Conservation (phyloP, 805 yeast species). For the Saccharomyces eubayanus region DNA sequence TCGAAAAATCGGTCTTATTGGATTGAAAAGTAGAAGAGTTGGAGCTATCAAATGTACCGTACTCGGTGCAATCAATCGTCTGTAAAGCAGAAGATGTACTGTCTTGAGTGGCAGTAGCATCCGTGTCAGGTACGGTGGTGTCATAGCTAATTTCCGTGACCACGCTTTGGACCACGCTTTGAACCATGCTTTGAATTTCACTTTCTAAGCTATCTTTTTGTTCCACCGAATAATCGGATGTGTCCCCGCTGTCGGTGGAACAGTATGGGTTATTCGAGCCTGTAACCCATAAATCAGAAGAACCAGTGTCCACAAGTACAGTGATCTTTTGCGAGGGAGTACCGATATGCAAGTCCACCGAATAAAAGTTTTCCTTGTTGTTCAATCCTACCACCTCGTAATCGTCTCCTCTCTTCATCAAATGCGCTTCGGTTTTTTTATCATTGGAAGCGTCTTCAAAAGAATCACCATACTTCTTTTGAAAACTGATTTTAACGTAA, state of each 20-base stretch:
- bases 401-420: constrained; percentile 9
- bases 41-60: constrained; percentile 34
- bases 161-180: neutral
- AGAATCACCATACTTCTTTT: constrained; percentile 15
- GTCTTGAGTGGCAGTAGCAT: neutral
- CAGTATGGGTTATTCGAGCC: constrained; percentile 31
- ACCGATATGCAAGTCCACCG: constrained; percentile 36
- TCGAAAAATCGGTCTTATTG: constrained; percentile 33
- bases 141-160: neutral
- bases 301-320: constrained; percentile 42
- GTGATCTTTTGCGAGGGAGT: constrained; percentile 36
- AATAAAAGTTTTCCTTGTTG: constrained; percentile 38
- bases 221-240: neutral
- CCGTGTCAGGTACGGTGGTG: neutral
- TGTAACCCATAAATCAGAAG: constrained; percentile 43
- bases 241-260: neutral
- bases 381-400: constrained; percentile 15
- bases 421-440: neutral
- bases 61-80: constrained; percentile 29
- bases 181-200: neutral
- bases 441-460: constrained; percentile 4
- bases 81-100: neutral
- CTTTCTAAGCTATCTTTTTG: neutral
- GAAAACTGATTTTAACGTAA: constrained; percentile 14
- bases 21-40: constrained; percentile 30